phyloP scores from a whole-genome alignment of 1,284 basidiomycete species.

The Ceratorhiza oryzae-sativae region DNA sequence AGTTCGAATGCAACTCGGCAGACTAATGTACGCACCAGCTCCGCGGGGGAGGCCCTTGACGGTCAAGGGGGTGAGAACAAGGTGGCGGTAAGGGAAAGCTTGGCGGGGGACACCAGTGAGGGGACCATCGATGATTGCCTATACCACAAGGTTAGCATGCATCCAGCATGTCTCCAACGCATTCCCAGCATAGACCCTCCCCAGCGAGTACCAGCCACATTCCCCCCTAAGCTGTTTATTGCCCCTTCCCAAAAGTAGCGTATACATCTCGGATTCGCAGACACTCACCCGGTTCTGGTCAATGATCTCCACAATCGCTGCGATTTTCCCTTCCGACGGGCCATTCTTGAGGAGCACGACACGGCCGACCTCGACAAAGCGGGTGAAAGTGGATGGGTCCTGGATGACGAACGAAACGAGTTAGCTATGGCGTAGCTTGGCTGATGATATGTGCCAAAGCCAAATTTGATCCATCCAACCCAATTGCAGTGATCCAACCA shows the following conservation, averaged over 20 bases:
- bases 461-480: constrained; percentile 21
- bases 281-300: constrained; percentile 96
- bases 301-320: constrained; percentile 96
- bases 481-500: not conserved
- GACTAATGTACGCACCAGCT: constrained; percentile 61
- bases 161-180: no score
- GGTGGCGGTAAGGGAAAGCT: constrained; percentile 88
- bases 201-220: no score
- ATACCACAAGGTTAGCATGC: not conserved
- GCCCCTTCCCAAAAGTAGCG: no score
- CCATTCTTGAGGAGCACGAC: constrained; percentile 96
- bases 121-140: constrained; percentile 97
- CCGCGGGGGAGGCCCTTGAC: constrained; percentile 88
- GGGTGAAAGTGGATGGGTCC: constrained; percentile 86
- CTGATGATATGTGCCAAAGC: not conserved
- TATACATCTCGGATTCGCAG: no score
- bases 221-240: no score
- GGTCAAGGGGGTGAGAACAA: constrained; percentile 88
- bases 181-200: no score
- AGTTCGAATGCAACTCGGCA: not conserved
- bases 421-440: not conserved
- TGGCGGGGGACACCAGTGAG: constrained; percentile 91
- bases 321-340: constrained; percentile 86
- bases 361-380: constrained; percentile 98
- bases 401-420: constrained; percentile 26